Evolutionary conservation across 2,329 filamentous ascomycete genomes (phyloP).

Genomic region (Cladorrhinum sp.): DNA sequence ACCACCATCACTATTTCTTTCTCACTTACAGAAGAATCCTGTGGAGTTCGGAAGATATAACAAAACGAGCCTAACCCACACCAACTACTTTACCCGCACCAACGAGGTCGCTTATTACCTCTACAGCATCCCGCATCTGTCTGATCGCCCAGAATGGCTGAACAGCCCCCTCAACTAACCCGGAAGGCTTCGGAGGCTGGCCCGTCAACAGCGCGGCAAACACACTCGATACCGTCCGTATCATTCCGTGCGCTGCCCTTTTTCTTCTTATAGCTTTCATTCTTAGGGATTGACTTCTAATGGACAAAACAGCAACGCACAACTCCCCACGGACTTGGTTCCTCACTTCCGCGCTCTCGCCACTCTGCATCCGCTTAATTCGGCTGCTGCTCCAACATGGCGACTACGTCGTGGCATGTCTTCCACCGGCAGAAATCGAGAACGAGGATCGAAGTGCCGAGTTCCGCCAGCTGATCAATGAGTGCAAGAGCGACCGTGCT

Average conservation of each 20-base stretch:
- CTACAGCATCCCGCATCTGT: background rate
- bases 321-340: slow-evolving; percentile 88
- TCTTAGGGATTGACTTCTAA: slow-evolving; percentile 29
- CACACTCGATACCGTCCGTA: slow-evolving; percentile 45
- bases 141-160: slow-evolving; percentile 26
- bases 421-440: slow-evolving; percentile 75
- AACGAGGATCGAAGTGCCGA: slow-evolving; percentile 72
- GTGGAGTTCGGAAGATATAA: background rate
- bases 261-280: background rate
- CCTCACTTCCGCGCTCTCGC: slow-evolving; percentile 80
- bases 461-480: slow-evolving; percentile 74
- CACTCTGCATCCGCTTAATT: slow-evolving; percentile 78
- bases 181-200: slow-evolving; percentile 44
- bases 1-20: background rate
- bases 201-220: slow-evolving; percentile 36
- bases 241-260: slow-evolving; percentile 48
- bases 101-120: slow-evolving; percentile 1
- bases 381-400: slow-evolving; percentile 83
- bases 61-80: background rate
- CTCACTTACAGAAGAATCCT: background rate
- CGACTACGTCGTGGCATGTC: slow-evolving; percentile 82
- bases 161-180: slow-evolving; percentile 27
- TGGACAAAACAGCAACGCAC: slow-evolving; percentile 54
- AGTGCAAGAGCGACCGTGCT: slow-evolving; percentile 60
- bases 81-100: background rate